Evolutionary conservation across 495 filamentous ascomycete genomes (phyloP), one percentile per base, ranked within the genome.

Genomic region (Thozetella sp.): DNA sequence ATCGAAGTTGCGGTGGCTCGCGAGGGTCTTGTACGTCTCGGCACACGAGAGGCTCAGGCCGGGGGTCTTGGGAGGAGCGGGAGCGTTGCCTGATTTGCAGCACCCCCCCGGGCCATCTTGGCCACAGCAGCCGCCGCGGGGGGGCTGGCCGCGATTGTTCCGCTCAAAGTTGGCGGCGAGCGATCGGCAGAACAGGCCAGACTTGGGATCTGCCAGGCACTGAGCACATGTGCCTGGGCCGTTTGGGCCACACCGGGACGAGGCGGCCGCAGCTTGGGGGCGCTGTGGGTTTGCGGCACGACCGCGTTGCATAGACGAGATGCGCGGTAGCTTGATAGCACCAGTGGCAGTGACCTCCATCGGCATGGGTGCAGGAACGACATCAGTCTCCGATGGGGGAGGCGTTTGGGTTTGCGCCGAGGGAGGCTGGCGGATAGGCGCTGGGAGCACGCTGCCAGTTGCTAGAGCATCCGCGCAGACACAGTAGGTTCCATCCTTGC

Each of bases 121-220:
- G 51, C 72, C 67, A 56, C 78, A 78, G 68, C 85, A 87, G 54
- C 84, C 82, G 27, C 79, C 78, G 43, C 70, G 70, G 57, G 69
- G 71, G 58, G 74, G 77, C 63, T 76, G 79, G 53, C 81, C 80
- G 72, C 81, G 57, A 25, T 63, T 65, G 53, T 73, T 71, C 48
- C 75, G 69, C 62, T 78, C 67, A 68, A 84, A 72, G 73, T 78
- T 85, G 61, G 89, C 89, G 58, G 91, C 91, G 20, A 96, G 83
- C 30, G 88, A 90, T 64, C 91, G 90, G 76, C 92, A 96, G 79
- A 96, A 96, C 59, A 93, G 83, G 15, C 88, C 91, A 23, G 92
- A 90, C 62, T 85, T 86, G 1, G 92, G 90, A 70, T 95, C 90
- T 6, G 84, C 79, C 27, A 86, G 83, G 67, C 92, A 96, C 70